A percentile compares a stretch with the other conserved stretches of the same genome.
phyloP scores from a whole-genome alignment of 2,329 filamentous ascomycete species.

The Nothomitra cinnamomea region DNA sequence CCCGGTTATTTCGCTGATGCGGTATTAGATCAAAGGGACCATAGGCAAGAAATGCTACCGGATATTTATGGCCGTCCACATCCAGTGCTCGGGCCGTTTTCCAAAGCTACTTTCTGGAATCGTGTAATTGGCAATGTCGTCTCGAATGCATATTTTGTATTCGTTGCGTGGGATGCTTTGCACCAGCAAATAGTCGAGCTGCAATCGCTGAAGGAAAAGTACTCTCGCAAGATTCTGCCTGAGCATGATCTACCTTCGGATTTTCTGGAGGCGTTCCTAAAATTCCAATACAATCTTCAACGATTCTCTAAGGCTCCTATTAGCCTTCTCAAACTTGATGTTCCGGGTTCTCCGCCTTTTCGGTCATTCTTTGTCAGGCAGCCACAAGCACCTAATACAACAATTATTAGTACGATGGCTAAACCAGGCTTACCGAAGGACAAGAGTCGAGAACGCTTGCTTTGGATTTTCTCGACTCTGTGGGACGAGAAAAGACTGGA shows the following conservation, averaged over 20 bases:
- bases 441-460: constrained; percentile 14
- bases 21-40: constrained; percentile 28
- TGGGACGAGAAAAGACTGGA: constrained; percentile 23
- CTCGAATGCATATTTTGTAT: constrained; percentile 17
- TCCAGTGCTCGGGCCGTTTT: constrained; percentile 9
- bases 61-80: constrained; percentile 20
- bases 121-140: constrained; percentile 22
- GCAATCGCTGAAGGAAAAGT: constrained; percentile 18
- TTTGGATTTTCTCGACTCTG: constrained; percentile 23
- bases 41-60: constrained; percentile 27
- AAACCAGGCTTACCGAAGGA: constrained; percentile 8
- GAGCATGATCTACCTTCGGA: constrained; percentile 22
- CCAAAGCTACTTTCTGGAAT: constrained; percentile 21
- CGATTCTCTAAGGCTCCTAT: constrained; percentile 19
- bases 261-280: constrained; percentile 24
- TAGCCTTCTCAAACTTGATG: constrained; percentile 13
- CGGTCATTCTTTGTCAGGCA: constrained; percentile 20
- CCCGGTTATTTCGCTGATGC: constrained; percentile 35
- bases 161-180: constrained; percentile 26
- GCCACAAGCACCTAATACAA: constrained; percentile 12
- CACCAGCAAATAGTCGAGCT: constrained; percentile 16
- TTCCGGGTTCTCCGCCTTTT: constrained; percentile 26
- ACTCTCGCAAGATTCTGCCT: constrained; percentile 18
- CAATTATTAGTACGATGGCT: constrained; percentile 12
- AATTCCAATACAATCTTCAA: constrained; percentile 23